These are phyloP conservation scores for Marasmius oreades DNA, from an alignment of 1,284 basidiomycete genomes.

Conservation along the genomic window DNA sequence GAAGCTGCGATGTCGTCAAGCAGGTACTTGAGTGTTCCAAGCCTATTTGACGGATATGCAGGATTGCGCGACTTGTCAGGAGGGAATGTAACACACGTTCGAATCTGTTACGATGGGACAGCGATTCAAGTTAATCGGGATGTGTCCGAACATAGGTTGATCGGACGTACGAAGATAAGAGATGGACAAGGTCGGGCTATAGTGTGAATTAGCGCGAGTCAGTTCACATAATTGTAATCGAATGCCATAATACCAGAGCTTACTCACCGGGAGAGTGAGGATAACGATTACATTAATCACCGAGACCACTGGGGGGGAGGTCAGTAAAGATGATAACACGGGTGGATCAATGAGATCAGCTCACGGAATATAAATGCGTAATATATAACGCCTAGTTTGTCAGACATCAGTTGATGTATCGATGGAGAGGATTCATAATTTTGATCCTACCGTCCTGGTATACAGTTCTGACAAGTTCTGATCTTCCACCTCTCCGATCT, in stretches of 20 bases:
- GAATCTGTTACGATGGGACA: background rate
- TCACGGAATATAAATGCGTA: background rate
- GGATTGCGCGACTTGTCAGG: background rate
- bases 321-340: background rate
- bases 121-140: background rate
- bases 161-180: background rate
- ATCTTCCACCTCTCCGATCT: background rate
- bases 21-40: too few species aligned
- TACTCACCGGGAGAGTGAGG: background rate
- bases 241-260: too few species aligned
- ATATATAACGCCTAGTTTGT: background rate
- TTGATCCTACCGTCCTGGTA: background rate
- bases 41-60: background rate
- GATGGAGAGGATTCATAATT: background rate
- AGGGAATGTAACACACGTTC: background rate
- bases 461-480: background rate
- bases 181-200: constrained; percentile 1
- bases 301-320: background rate
- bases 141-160: too few species aligned
- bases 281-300: background rate
- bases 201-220: background rate
- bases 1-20: too few species aligned
- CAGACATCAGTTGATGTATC: background rate
- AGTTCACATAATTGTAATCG: too few species aligned
- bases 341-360: background rate